Evolutionary conservation across 371 early-diverging fungal species (phyloP).

Genomic region (Rhizopus sp.): DNA sequence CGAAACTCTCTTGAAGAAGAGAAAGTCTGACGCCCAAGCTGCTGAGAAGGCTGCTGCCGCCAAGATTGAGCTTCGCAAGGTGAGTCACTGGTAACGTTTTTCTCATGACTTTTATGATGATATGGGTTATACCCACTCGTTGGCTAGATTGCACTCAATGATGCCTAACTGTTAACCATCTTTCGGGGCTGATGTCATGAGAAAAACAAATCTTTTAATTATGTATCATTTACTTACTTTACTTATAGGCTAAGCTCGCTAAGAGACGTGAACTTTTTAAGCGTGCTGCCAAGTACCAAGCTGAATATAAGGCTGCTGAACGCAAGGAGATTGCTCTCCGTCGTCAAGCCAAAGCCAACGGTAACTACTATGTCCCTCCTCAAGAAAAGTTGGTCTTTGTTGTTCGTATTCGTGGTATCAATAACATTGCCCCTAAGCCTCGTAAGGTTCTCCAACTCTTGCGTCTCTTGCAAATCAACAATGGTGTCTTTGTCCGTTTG

Average conservation of each 20-base stretch:
- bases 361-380: conserved; percentile 95
- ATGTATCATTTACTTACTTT: background rate
- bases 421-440: conserved; percentile 99
- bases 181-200: conserved; percentile 68
- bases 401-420: conserved; percentile 96
- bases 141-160: conserved; percentile 52
- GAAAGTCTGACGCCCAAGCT: conserved; percentile 86
- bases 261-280: conserved; percentile 96
- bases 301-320: conserved; percentile 93
- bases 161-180: conserved; percentile 65
- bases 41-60: conserved; percentile 74
- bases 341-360: conserved; percentile 90
- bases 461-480: conserved; percentile 99
- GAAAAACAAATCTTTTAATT: background rate
- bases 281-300: conserved; percentile 95
- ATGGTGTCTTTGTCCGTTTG: conserved; percentile 97
- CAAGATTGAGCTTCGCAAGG: conserved; percentile 66
- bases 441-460: conserved; percentile 99
- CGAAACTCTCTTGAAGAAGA: conserved; percentile 97
- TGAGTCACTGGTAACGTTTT: conserved; percentile 30
- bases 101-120: conserved; percentile 18
- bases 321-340: conserved; percentile 85
- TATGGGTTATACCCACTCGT: conserved; percentile 14
- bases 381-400: conserved; percentile 98
- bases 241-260: conserved; percentile 67